A percentile compares a stretch with the other conserved stretches of the same genome.
Conservation (phyloP, 495 filamentous ascomycete species). For the Tuber microsphaerosporum region DNA sequence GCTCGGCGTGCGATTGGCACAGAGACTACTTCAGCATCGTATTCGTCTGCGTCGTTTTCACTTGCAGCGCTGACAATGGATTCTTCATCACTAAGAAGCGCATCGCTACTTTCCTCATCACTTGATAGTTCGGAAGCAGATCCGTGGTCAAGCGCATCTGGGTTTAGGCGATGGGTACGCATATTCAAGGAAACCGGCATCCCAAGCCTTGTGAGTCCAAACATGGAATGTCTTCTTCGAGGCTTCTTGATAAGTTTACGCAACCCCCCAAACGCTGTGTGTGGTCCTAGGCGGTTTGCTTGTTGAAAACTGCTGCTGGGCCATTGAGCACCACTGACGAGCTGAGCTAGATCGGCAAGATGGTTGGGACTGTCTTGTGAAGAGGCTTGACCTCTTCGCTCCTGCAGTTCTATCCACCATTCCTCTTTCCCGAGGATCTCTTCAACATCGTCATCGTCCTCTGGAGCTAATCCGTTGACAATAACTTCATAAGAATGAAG, state of each 20-base stretch:
- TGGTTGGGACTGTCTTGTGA: slow-evolving; percentile 41
- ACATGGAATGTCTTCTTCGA: slow-evolving; percentile 54
- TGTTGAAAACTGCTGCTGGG: slow-evolving; percentile 53
- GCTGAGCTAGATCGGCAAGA: slow-evolving; percentile 39
- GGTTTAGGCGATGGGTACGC: slow-evolving; percentile 64
- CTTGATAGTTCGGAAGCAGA: slow-evolving; percentile 45
- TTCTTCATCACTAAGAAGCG: slow-evolving; percentile 45
- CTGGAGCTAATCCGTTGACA: slow-evolving; percentile 55
- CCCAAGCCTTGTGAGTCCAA: slow-evolving; percentile 56
- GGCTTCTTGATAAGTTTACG: slow-evolving; percentile 34
- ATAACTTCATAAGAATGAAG: slow-evolving; percentile 69
- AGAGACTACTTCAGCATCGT: slow-evolving; percentile 31
- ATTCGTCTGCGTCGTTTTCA: slow-evolving; percentile 50
- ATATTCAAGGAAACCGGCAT: slow-evolving; percentile 59
- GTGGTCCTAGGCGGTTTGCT: slow-evolving; percentile 41
- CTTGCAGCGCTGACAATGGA: slow-evolving; percentile 47
- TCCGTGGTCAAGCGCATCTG: slow-evolving; percentile 55
- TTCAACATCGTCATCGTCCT: slow-evolving; percentile 50
- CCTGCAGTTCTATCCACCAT: slow-evolving; percentile 77
- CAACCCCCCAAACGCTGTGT: slow-evolving; percentile 21
- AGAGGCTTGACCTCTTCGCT: slow-evolving; percentile 47
- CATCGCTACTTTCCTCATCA: slow-evolving; percentile 47
- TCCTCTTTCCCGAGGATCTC: slow-evolving; percentile 59
- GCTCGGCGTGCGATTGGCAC: slow-evolving; percentile 29
- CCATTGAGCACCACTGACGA: slow-evolving; percentile 46